phyloP scores from a whole-genome alignment of 1,284 basidiomycete genomes.

The Ustilago vetiveriae region DNA sequence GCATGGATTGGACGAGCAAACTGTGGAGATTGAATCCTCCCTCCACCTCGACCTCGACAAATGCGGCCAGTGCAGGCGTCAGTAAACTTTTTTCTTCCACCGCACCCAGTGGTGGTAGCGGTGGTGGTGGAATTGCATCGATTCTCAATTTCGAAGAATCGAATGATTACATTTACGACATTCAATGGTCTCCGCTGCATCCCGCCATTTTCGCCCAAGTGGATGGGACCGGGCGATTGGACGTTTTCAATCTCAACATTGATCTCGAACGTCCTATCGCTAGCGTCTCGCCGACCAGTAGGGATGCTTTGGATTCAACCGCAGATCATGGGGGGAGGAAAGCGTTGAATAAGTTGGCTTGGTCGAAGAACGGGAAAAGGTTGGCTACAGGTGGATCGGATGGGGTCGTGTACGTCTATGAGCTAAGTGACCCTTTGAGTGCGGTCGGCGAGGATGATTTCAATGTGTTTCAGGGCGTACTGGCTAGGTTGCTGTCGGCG shows the following conservation, averaged over 20 bases:
- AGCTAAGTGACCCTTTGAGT: conserved; percentile 42
- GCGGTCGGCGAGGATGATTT: conserved; percentile 52
- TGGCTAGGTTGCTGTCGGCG: conserved; percentile 25
- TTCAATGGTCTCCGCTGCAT: conserved; percentile 94
- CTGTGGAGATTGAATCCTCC: conserved; percentile 53
- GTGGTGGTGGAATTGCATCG: not conserved
- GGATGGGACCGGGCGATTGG: conserved; percentile 92
- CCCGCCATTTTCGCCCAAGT: conserved; percentile 92
- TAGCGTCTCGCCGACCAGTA: conserved; percentile 2
- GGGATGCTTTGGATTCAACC: no score
- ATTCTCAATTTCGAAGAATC: conserved; percentile 80
- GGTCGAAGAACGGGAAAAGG: conserved; percentile 88
- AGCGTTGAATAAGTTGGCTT: conserved; percentile 93
- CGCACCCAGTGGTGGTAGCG: no score
- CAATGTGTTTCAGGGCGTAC: conserved; percentile 36
- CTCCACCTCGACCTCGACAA: not conserved
- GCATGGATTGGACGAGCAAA: conserved; percentile 63
- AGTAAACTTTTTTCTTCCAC: not conserved
- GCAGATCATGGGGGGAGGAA: not conserved
- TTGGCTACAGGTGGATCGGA: conserved; percentile 89
- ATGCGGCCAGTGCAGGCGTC: not conserved
- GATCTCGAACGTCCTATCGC: conserved; percentile 77
- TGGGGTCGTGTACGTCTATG: conserved; percentile 90
- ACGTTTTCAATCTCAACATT: conserved; percentile 93
- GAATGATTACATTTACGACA: conserved; percentile 98